These are phyloP conservation scores for Phytophthora melonis DNA, from an alignment of 352 stramenopile species.

Conservation along the genomic window DNA sequence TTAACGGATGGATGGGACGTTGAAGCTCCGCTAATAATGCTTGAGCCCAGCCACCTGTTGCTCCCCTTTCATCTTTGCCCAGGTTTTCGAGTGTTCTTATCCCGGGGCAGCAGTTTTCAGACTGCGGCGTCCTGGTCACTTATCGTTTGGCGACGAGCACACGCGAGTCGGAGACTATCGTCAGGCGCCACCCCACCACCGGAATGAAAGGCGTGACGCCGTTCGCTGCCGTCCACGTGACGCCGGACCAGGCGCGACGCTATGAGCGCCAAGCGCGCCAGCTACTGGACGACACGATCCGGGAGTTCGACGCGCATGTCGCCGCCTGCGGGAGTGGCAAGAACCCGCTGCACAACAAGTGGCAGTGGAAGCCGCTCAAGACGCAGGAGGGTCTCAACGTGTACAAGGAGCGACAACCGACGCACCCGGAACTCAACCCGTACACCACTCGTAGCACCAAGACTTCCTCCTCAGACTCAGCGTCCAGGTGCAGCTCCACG, in stretches of 20 bases:
- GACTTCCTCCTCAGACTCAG: conserved; percentile 5
- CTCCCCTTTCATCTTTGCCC: not conserved
- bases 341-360: conserved; percentile 42
- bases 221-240: conserved; percentile 34
- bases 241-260: conserved; percentile 19
- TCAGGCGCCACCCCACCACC: not conserved
- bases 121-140: conserved; percentile 11
- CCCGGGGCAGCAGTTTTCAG: not conserved
- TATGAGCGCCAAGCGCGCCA: conserved; percentile 32
- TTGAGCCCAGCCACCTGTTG: not conserved
- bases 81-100: not conserved
- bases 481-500: conserved; percentile 3
- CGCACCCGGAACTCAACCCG: conserved; percentile 20
- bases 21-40: not conserved
- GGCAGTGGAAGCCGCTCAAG: conserved; percentile 44
- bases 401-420: conserved; percentile 46
- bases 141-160: conserved; percentile 9
- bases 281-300: conserved; percentile 37
- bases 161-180: conserved; percentile 2
- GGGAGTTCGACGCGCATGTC: conserved; percentile 28
- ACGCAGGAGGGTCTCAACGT: conserved; percentile 37
- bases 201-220: conserved; percentile 34
- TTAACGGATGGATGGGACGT: not conserved
- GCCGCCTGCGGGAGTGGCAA: conserved; percentile 16
- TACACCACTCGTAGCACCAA: conserved; percentile 5